Base-by-base conservation (phyloP, 129 eudicot genomes). In the Solidago caesia region DNA sequence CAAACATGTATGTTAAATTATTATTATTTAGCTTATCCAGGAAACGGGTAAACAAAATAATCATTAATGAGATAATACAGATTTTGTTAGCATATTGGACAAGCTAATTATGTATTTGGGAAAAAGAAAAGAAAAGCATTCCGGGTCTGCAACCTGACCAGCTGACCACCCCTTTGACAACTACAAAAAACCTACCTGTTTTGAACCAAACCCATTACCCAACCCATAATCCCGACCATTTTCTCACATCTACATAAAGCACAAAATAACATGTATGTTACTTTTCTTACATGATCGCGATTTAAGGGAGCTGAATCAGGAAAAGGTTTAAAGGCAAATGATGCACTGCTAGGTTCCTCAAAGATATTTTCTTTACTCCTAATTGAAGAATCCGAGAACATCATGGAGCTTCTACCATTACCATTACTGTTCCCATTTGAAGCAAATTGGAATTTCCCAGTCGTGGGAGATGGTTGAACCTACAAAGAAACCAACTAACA, bases 391-490 rank as follows among this genome's bases (percentile, higher is more conserved):
- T 80, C 89, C 2, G 71, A 71, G 53, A 55, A 79, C 66, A 82
- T 59, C 74, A 77, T 67, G 45, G 86, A 83, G 83, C 82, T 79
- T 70, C 73, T 77, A 51, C 85, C 77, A 53, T 73, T 71, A 65
- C 85, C 80, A 62, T 70, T 64, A 51, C 43, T 41, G 60, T 68
- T 77, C 48, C 82, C 85, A 64, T 73, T 81, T 68, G 82, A 65
- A 64, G 75, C 81, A 79, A 84, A 86, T 58, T 81, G 77, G 52
- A 88, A 86, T 71, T 88, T 86, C 67, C 97, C 97, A 0, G 96
- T 89, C 41, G 97, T 91, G 65, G 97, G 97, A 81, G 97, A 91
- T 68, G 96, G 92, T 80, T 78, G 89, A 80, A 82, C 92, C 96
- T 91, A 87, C 29, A 81, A 68, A 15, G 72, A 57, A 67, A 58